Evolutionary conservation across 2,329 filamentous ascomycete species (phyloP).

Genomic region (Trichoderma breve): DNA sequence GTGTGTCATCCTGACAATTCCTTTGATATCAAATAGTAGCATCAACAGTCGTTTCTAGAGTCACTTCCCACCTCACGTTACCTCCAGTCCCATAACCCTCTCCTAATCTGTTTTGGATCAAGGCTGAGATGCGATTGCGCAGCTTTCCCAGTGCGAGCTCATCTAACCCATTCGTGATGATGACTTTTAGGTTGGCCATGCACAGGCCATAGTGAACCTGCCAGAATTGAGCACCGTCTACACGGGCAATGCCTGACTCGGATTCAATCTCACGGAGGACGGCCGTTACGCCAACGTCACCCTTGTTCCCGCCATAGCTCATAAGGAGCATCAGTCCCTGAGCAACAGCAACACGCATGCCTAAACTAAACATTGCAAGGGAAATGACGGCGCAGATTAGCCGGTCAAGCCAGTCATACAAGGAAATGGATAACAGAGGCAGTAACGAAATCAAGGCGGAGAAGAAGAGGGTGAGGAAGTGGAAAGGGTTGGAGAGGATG

Average conservation of each 20-base stretch:
- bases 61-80: slow-evolving; percentile 89
- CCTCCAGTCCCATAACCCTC: slow-evolving; percentile 81
- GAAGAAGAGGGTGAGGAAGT: slow-evolving; percentile 89
- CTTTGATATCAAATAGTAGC: slow-evolving; percentile 27
- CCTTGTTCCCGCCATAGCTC: slow-evolving; percentile 61
- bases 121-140: slow-evolving; percentile 69
- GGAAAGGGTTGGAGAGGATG: slow-evolving; percentile 90
- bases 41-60: slow-evolving; percentile 66
- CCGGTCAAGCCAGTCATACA: slow-evolving; percentile 81
- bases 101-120: slow-evolving; percentile 82
- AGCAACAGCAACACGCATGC: slow-evolving; percentile 76
- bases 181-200: slow-evolving; percentile 89
- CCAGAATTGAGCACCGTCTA: slow-evolving; percentile 96
- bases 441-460: slow-evolving; percentile 76
- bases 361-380: slow-evolving; percentile 82
- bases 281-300: slow-evolving; percentile 57
- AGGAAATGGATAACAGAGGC: slow-evolving; percentile 75
- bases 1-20: not conserved
- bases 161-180: slow-evolving; percentile 61
- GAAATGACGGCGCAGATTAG: slow-evolving; percentile 79
- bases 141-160: slow-evolving; percentile 71
- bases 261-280: slow-evolving; percentile 83
- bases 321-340: slow-evolving; percentile 94
- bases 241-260: slow-evolving; percentile 69
- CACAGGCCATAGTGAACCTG: slow-evolving; percentile 96